These are phyloP conservation scores for Camillea tinctor DNA, from an alignment of 2,329 filamentous ascomycete species.

Conservation along the genomic window DNA sequence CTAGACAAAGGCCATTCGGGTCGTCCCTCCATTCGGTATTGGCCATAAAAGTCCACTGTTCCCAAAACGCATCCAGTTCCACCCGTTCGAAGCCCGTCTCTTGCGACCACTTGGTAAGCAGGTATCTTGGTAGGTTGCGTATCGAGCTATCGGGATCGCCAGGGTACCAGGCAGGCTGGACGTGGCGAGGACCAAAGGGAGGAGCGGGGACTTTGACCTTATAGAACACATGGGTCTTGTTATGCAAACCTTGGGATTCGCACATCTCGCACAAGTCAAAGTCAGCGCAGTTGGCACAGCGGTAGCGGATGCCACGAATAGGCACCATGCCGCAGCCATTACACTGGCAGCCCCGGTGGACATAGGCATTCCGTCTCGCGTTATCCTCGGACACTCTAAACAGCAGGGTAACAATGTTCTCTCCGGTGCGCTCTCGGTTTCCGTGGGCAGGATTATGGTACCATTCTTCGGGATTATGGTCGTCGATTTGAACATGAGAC, in stretches of 20 bases:
- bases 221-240: conserved; percentile 93
- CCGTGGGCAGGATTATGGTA: conserved; percentile 45
- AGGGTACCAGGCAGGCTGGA: conserved; percentile 82
- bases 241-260: conserved; percentile 74
- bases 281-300: conserved; percentile 93
- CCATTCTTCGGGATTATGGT: conserved; percentile 47
- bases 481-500: conserved; percentile 37
- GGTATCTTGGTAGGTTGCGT: conserved; percentile 61
- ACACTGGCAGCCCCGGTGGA: conserved; percentile 89
- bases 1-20: conserved; percentile 72
- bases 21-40: conserved; percentile 82
- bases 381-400: conserved; percentile 95
- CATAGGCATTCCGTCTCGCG: conserved; percentile 80
- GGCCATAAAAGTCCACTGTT: conserved; percentile 94
- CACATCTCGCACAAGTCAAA: conserved; percentile 95
- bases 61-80: conserved; percentile 90
- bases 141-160: conserved; percentile 75
- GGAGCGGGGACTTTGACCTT: conserved; percentile 90
- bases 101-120: conserved; percentile 67
- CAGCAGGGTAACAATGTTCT: conserved; percentile 80
- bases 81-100: conserved; percentile 80
- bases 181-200: conserved; percentile 76
- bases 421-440: conserved; percentile 56
- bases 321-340: conserved; percentile 85
- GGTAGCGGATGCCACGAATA: conserved; percentile 88